A percentile compares a stretch with the other conserved stretches of the same genome.
Evolutionary conservation across 2,329 filamentous ascomycete genomes (phyloP).

Genomic region (Shiraia sp.): DNA sequence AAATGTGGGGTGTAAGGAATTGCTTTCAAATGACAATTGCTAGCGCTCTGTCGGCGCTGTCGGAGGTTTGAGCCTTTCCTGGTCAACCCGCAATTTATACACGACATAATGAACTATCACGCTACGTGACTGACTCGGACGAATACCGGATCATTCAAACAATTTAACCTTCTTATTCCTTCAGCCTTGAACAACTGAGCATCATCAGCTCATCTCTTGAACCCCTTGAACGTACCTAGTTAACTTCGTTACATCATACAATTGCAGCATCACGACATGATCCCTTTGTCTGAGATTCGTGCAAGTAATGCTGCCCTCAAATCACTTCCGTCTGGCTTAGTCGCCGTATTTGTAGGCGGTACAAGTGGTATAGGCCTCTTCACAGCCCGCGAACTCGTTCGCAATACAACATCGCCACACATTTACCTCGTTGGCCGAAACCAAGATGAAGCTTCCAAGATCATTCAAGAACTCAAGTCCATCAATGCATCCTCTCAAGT

Average conservation of each 20-base stretch:
- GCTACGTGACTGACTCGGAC: too few species aligned
- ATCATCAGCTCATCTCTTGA: too few species aligned
- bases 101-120: too few species aligned
- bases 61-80: slow-evolving; percentile 22
- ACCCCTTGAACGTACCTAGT: too few species aligned
- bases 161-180: too few species aligned
- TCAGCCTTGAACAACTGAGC: too few species aligned
- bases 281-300: slow-evolving; percentile 25
- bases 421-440: slow-evolving; percentile 52
- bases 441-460: slow-evolving; percentile 39
- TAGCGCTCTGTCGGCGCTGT: slow-evolving; percentile 17
- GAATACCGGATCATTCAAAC: too few species aligned
- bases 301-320: slow-evolving; percentile 31
- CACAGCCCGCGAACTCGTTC: slow-evolving; percentile 49
- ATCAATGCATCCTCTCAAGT: slow-evolving; percentile 45
- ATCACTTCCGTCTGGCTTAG: slow-evolving; percentile 26
- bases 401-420: slow-evolving; percentile 42
- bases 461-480: slow-evolving; percentile 43
- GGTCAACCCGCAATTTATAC: neutral
- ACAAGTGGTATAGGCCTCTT: slow-evolving; percentile 50
- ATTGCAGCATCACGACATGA: slow-evolving; percentile 15
- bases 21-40: too few species aligned
- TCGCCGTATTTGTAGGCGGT: slow-evolving; percentile 47
- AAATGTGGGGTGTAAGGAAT: slow-evolving; percentile 16
- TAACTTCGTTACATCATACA: too few species aligned